phyloP scores from a whole-genome alignment of 257 asterid genomes.

The Perilla frutescens region DNA sequence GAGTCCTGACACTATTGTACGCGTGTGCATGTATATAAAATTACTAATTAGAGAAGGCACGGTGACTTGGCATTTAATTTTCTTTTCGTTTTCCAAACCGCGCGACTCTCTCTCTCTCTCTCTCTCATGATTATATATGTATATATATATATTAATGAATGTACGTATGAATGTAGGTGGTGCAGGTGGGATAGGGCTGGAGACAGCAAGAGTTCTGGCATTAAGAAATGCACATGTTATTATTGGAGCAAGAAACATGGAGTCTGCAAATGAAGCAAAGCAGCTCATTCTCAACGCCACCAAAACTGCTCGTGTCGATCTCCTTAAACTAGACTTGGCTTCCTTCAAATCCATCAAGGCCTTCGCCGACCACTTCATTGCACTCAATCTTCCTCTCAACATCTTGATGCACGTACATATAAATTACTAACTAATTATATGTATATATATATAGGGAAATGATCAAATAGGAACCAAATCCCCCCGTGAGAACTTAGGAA shows the following conservation, averaged over 20 bases:
- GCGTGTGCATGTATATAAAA: no score
- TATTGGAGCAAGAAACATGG: slow-evolving; percentile 75
- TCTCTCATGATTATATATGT: no score
- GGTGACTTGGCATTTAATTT: no score
- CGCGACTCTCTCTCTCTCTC: no score
- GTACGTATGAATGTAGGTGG: slow-evolving; percentile 54
- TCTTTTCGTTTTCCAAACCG: no score
- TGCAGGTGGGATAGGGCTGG: slow-evolving; percentile 81
- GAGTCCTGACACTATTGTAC: no score
- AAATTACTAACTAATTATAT: no score
- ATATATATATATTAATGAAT: no score
- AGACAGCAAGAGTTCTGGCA: slow-evolving; percentile 77
- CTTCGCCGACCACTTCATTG: slow-evolving; percentile 57
- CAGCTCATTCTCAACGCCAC: slow-evolving; percentile 47
- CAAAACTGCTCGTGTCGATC: slow-evolving; percentile 57
- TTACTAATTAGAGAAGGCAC: no score
- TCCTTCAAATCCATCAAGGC: slow-evolving; percentile 68
- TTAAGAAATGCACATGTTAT: slow-evolving; percentile 69
- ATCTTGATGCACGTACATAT: slow-evolving; percentile 57
- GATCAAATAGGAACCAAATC: no score
- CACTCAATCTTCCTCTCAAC: slow-evolving; percentile 77
- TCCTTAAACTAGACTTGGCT: slow-evolving; percentile 68
- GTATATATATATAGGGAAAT: no score
- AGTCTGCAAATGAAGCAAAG: slow-evolving; percentile 74
- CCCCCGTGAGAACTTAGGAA: no score